phyloP scores from a whole-genome alignment of 1,284 basidiomycete species.

The Mrakiaceae sp. region DNA sequence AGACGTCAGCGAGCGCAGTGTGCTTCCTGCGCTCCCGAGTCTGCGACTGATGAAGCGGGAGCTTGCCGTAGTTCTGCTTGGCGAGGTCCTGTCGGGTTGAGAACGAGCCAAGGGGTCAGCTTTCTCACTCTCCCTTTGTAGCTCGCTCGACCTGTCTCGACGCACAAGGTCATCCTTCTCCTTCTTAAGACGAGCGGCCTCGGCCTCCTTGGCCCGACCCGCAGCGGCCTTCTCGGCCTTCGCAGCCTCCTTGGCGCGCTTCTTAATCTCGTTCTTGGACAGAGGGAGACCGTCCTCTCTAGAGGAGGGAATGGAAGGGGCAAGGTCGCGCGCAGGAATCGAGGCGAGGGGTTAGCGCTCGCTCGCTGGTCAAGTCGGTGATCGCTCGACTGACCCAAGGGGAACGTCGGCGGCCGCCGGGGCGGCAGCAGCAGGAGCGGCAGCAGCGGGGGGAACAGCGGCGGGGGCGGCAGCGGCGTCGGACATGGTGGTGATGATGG shows the following conservation, averaged over 20 bases:
- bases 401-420: constrained; percentile 4
- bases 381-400: constrained; percentile 8
- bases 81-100: constrained; percentile 57
- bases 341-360: background rate
- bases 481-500: background rate
- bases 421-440: background rate
- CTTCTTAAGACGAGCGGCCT: constrained; percentile 46
- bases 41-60: constrained; percentile 88
- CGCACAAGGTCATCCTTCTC: constrained; percentile 61
- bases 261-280: constrained; percentile 80
- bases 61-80: constrained; percentile 72
- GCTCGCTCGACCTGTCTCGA: constrained; percentile 15
- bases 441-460: background rate
- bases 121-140: background rate
- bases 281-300: constrained; percentile 18
- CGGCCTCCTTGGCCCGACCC: constrained; percentile 64
- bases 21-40: constrained; percentile 42
- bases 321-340: background rate
- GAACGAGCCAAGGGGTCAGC: no score
- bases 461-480: background rate
- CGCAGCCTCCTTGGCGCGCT: constrained; percentile 81
- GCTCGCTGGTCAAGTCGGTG: background rate
- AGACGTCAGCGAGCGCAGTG: constrained; percentile 55
- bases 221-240: constrained; percentile 85
- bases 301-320: background rate